These are phyloP conservation scores for Colletotrichum zoysiae DNA, from an alignment of 2,329 filamentous ascomycete genomes.

Conservation along the genomic window DNA sequence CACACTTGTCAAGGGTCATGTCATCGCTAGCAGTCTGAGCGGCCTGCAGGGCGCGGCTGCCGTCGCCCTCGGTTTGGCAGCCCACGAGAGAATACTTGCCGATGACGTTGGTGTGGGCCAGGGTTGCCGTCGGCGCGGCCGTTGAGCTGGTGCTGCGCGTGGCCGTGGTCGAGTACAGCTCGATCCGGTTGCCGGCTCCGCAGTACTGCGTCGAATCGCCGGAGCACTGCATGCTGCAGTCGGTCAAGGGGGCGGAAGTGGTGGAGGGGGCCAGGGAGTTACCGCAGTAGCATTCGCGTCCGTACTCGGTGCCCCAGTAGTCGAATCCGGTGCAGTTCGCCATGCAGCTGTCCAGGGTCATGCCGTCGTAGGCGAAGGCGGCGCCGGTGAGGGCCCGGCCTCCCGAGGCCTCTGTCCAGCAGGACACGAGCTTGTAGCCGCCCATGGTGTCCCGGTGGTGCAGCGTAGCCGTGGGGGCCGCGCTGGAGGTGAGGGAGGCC, in stretches of 20 bases:
- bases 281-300: constrained; percentile 66
- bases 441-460: constrained; percentile 55
- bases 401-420: constrained; percentile 65
- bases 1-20: constrained; percentile 56
- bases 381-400: constrained; percentile 59
- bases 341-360: constrained; percentile 64
- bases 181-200: constrained; percentile 57
- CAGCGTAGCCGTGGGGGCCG: constrained; percentile 49
- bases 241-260: constrained; percentile 46
- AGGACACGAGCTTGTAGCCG: constrained; percentile 71
- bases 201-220: constrained; percentile 58
- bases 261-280: constrained; percentile 50
- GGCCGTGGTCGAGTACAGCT: constrained; percentile 58
- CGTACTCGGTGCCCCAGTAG: constrained; percentile 66
- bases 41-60: constrained; percentile 53
- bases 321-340: constrained; percentile 59
- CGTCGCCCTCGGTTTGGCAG: constrained; percentile 55
- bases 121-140: constrained; percentile 50
- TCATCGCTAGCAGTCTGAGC: constrained; percentile 49
- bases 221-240: constrained; percentile 57
- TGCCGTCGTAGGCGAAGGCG: constrained; percentile 59
- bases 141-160: constrained; percentile 46
- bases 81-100: constrained; percentile 54
- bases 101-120: constrained; percentile 50
- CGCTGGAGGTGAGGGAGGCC: constrained; percentile 46